Conservation (phyloP, 352 stramenopile genomes). For the Aphanomyces invadans region DNA sequence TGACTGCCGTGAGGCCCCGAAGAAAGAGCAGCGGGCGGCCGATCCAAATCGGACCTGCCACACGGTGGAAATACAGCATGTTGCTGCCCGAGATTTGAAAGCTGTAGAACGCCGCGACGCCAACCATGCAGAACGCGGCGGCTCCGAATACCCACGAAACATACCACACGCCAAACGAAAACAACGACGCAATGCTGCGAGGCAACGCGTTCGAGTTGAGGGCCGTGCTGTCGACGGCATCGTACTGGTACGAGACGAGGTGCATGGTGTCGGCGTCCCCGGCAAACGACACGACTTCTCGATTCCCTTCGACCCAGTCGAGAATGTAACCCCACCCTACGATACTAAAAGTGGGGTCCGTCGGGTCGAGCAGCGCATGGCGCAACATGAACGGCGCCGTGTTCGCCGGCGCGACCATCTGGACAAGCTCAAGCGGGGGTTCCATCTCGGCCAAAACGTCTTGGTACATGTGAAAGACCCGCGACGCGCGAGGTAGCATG, state of each 20-base stretch:
- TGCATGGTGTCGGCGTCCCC: not conserved
- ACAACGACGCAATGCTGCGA: not conserved
- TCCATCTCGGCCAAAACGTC: too few relatives aligned
- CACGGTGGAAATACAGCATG: slow-evolving; percentile 5
- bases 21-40: not conserved
- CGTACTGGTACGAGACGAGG: slow-evolving; percentile 4
- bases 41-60: slow-evolving; percentile 10
- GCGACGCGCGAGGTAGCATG: too few relatives aligned
- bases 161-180: not conserved
- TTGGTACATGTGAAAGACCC: too few relatives aligned
- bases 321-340: not conserved
- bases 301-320: slow-evolving; percentile 4
- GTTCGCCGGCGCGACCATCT: not conserved
- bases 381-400: not conserved
- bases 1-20: slow-evolving; percentile 1
- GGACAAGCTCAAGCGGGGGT: not conserved
- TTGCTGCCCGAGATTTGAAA: slow-evolving; percentile 8
- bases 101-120: not conserved
- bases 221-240: not conserved
- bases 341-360: not conserved
- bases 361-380: not conserved
- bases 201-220: not conserved
- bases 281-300: slow-evolving; percentile 20
- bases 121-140: not conserved
- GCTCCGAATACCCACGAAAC: not conserved